Base-by-base conservation (phyloP, 192 early-diverging fungal species). In the Mortierella alpina region DNA sequence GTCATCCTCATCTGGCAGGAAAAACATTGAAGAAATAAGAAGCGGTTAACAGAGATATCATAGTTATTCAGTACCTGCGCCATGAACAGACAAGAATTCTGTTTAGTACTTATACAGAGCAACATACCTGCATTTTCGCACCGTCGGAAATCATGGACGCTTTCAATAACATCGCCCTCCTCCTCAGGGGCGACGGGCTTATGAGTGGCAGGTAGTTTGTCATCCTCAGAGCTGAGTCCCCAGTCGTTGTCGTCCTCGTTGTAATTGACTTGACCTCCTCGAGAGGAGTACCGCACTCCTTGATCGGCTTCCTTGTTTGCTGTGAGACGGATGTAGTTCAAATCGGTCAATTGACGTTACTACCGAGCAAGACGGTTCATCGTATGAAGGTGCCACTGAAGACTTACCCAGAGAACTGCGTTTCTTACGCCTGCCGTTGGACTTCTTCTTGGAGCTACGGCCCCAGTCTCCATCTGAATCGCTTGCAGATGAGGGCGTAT, bases 131-230 rank as follows among this genome's bases (percentile, higher is more conserved):
- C 17, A 5, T 45, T 75, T 63, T 75, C 57, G 31, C 60, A 42
- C 39, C 84, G 64, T 46, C 84, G 78, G 53, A 87, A 85, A 63
- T 89, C 84, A 73, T 84, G 77, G n/a, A 90, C 65, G 58, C 82
- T 86, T 49, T 91, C 87, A 57, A 89, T 89, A n/a, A 83, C 83
- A 70, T 90, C 83, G 14, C 81, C 86, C 62, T 91, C 88, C 23
- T 87, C 82, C 50, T 82, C 78, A 63, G 57, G 80, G 7, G 63
- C 66, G 15, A 69, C 59, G 44, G 60, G 59, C 52, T 73, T 73
- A 42, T 40, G 72, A 31, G 72, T 72, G n/a, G 68, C 66, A 31
- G 70, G 77, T 13, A 80, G 77, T 51, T 72, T 80, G 44, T 80
- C 77, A 12, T 80, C 77, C 41, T 80, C 77, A 15, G 77, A 80